Conservation (phyloP, 805 yeast species). For the Pichia kluyveri region DNA sequence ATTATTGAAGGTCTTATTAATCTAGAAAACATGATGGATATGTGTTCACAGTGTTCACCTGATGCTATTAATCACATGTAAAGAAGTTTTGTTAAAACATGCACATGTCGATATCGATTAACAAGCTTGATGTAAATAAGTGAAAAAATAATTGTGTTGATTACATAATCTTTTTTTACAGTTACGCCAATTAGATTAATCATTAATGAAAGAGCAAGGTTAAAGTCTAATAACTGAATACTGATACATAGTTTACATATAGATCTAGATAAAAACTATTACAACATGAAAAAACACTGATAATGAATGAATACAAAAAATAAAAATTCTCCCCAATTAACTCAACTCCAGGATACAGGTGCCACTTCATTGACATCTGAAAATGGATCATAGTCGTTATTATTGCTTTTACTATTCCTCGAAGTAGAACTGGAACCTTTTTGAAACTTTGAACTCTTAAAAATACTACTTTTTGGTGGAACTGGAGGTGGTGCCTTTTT, state of each 20-base stretch:
- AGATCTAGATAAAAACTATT: no score
- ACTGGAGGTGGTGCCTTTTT: slow-evolving; percentile 19
- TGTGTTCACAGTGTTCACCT: no score
- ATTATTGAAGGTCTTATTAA: slow-evolving; percentile 5
- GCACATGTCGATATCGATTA: no score
- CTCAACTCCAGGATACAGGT: slow-evolving; percentile 22
- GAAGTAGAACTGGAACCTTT: neutral
- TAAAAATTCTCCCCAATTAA: no score
- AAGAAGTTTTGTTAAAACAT: no score
- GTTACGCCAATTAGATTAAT: no score
- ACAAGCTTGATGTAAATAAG: no score
- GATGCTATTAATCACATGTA: no score
- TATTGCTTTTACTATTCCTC: neutral
- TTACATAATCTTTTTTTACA: neutral
- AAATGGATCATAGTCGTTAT: slow-evolving; percentile 24
- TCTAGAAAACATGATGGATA: neutral
- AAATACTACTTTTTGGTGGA: slow-evolving; percentile 17
- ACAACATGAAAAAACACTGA: neutral
- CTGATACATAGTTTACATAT: no score
- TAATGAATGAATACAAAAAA: neutral
- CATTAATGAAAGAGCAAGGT: no score
- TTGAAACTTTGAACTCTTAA: slow-evolving; percentile 7
- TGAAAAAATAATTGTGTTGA: neutral
- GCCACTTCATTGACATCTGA: slow-evolving; percentile 25
- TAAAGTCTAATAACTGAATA: no score